phyloP scores from a whole-genome alignment of 148 eudicot species.

The Fallopia convolvulus region DNA sequence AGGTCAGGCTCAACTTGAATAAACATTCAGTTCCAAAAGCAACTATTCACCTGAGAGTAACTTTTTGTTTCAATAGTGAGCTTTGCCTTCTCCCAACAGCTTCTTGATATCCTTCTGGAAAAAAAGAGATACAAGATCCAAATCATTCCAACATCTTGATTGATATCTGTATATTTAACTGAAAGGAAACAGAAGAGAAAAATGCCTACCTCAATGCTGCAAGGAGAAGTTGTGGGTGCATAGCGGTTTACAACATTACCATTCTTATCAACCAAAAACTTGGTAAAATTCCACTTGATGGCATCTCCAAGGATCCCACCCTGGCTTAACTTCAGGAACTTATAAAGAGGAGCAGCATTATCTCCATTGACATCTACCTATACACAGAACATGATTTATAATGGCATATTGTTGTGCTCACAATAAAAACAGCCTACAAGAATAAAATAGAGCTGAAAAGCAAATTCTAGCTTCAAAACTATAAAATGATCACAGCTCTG shows the following conservation, averaged over 20 bases:
- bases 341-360: conserved; percentile 47
- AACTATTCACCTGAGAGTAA: no score
- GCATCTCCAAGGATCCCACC: conserved; percentile 48
- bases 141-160: not conserved
- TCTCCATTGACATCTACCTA: conserved; percentile 59
- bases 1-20: no score
- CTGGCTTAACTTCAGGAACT: conserved; percentile 45
- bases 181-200: not conserved
- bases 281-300: conserved; percentile 64
- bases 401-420: not conserved
- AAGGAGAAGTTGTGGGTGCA: conserved; percentile 63
- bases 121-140: not conserved
- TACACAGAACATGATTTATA: not conserved
- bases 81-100: conserved; percentile 23
- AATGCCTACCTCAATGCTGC: conserved; percentile 47
- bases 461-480: no score
- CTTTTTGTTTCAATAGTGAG: not conserved
- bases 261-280: conserved; percentile 49
- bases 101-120: conserved; percentile 55
- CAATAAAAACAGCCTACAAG: no score
- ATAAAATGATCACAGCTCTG: no score
- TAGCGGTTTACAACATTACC: conserved; percentile 48
- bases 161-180: not conserved
- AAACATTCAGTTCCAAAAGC: no score
- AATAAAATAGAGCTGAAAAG: no score